Evolutionary conservation across 2,329 filamentous ascomycete genomes (phyloP).

Genomic region (Aspergillus amoenus): DNA sequence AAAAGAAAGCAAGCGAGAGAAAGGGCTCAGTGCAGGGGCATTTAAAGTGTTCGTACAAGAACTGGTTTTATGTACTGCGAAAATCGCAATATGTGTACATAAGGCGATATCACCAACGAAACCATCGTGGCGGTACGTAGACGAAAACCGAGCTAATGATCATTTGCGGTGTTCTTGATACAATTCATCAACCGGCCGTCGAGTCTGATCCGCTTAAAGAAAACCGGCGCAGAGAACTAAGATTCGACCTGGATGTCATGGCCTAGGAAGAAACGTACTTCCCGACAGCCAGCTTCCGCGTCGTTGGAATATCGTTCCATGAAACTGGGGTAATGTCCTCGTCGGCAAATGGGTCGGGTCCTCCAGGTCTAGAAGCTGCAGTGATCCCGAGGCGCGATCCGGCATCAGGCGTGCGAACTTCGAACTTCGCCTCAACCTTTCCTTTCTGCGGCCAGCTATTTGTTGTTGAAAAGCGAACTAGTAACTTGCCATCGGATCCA

Average conservation of each 20-base stretch:
- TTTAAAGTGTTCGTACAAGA: constrained; percentile 1
- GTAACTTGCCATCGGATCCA: constrained; percentile 66
- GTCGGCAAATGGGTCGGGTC: constrained; percentile 51
- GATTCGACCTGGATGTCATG: neutral
- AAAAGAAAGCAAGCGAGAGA: constrained; percentile 14
- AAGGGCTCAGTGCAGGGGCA: constrained; percentile 2
- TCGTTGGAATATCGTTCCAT: constrained; percentile 68
- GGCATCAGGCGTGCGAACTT: constrained; percentile 57
- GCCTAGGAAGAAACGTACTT: constrained; percentile 64
- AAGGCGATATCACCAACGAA: neutral
- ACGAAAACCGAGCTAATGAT: neutral
- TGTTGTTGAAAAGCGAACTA: constrained; percentile 78
- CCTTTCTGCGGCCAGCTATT: constrained; percentile 69
- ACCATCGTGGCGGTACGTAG: neutral
- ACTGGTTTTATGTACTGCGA: neutral
- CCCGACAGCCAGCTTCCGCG: constrained; percentile 69
- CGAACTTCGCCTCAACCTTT: constrained; percentile 80
- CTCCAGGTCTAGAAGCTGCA: constrained; percentile 27
- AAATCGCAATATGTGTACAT: neutral
- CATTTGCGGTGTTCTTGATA: neutral
- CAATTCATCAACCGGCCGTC: neutral
- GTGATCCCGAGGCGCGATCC: constrained; percentile 67
- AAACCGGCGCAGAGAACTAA: neutral
- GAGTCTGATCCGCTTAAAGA: neutral
- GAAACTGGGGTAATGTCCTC: constrained; percentile 34